phyloP scores from a whole-genome alignment of 495 filamentous ascomycete species.

The Penicillium cataractarum region DNA sequence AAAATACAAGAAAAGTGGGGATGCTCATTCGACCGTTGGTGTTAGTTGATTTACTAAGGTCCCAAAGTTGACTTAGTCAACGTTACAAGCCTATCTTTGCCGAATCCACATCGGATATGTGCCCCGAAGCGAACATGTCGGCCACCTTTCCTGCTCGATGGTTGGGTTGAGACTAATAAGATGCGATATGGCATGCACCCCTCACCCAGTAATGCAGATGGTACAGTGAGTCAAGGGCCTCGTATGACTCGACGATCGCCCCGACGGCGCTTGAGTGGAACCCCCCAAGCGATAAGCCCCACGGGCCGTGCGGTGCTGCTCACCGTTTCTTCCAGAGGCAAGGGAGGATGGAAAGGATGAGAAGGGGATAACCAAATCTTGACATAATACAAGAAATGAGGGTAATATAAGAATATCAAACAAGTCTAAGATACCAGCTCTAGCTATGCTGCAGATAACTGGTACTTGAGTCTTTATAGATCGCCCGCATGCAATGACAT shows the following conservation, averaged over 20 bases:
- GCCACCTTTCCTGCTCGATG: not conserved
- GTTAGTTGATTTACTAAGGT: not conserved
- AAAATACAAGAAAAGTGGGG: slow-evolving; percentile 15
- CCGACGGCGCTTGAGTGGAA: not conserved
- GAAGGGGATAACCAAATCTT: no score
- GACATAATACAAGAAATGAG: no score
- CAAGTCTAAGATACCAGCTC: no score
- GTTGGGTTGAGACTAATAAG: not conserved
- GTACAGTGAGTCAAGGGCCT: not conserved
- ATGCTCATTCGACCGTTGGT: not conserved
- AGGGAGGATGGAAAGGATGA: not conserved
- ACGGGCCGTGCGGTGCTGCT: not conserved
- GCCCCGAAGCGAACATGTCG: not conserved
- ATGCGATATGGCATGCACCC: not conserved
- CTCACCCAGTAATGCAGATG: not conserved
- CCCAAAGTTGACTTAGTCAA: not conserved
- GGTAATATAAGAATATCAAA: no score
- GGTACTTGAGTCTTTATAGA: no score
- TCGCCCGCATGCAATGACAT: slow-evolving; percentile 13
- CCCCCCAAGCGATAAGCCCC: slow-evolving; percentile 2
- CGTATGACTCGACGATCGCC: slow-evolving; percentile 2
- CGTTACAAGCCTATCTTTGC: not conserved
- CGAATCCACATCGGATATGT: not conserved
- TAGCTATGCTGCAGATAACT: no score
- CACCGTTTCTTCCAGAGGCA: not conserved